Base-by-base conservation (phyloP, 257 asterid genomes). In the Solanum habrochaites region DNA sequence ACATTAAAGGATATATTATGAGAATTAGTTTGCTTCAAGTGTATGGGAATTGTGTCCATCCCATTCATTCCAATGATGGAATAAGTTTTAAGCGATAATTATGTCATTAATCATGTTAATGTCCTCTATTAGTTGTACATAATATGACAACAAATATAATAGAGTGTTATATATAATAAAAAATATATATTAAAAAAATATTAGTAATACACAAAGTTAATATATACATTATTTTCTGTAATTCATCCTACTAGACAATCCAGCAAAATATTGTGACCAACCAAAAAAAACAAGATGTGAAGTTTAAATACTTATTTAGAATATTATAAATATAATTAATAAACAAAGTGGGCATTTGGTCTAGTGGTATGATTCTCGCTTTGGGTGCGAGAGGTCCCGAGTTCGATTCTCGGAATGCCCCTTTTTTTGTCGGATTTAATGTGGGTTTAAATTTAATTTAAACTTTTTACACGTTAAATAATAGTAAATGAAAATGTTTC, bases 291-390 rank as follows among this genome's bases (percentile, higher is more conserved):
- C 23, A 52, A 52, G 9, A 52, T 16, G 23, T 52, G 23, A 52
- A 52, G 23, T 52, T 52, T 23, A 52, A 52, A 52, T 52, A 52
- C 21, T 5, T 49, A 0, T 47, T 47, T 15, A 5, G 8, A 5
- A 0, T 5, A 49, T 0, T 15, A 49, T 27, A 15, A 5, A 15
- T 1, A 0, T 0, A 49, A 14, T 52, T 16, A 1, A 9, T 6
- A 1, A 16, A 16, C 2, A 16, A 52, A 3, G 10, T 37, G 98
- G 94, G 95, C 96, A 93, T 92, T 95, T 92, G 99, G 98, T 92
- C 95, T 94, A 92, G 96, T 91, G 96, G 94, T 90, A 94, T 93
- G 95, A 95, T 93, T 93, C 97, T 91, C 92, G 92, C 95, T 96
- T 89, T 67, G 94, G 97, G 95, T 91, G 94, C 94, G 95, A 89